Conservation (phyloP, 2,329 filamentous ascomycete species). For the Aspergillus spinulosporus region DNA sequence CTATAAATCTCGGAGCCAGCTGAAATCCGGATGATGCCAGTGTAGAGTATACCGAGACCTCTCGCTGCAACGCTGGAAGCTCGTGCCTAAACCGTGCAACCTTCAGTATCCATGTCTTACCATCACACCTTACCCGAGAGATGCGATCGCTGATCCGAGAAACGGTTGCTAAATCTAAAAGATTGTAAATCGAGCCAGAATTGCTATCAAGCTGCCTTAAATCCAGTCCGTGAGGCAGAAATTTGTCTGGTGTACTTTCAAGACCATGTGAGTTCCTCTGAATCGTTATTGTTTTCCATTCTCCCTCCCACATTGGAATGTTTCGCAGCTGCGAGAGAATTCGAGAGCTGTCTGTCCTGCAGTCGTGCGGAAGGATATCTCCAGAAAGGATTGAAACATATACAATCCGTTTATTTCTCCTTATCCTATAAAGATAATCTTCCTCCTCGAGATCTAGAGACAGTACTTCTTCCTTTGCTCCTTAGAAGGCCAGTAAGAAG, state of each 20-base stretch:
- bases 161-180: slow-evolving; percentile 1
- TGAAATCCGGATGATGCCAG: slow-evolving; percentile 7
- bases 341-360: slow-evolving; percentile 8
- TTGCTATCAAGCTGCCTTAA: background rate
- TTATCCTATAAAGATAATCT: slow-evolving; percentile 18
- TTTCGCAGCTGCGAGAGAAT: slow-evolving; percentile 14
- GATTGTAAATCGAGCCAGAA: slow-evolving; percentile 3
- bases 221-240: slow-evolving; percentile 11
- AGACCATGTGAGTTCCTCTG: slow-evolving; percentile 5
- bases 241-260: slow-evolving; percentile 11
- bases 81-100: slow-evolving; percentile 14
- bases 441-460: slow-evolving; percentile 19
- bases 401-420: slow-evolving; percentile 13
- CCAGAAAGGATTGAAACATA: slow-evolving; percentile 16
- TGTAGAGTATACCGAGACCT: slow-evolving; percentile 11
- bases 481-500: background rate
- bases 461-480: slow-evolving; percentile 9
- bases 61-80: slow-evolving; percentile 3
- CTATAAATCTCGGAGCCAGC: slow-evolving; percentile 11
- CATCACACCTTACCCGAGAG: slow-evolving; percentile 3
- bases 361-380: slow-evolving; percentile 13
- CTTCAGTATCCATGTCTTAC: slow-evolving; percentile 10
- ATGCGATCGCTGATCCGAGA: slow-evolving; percentile 13
- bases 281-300: slow-evolving; percentile 19
- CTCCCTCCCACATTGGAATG: slow-evolving; percentile 15